Base-by-base conservation (phyloP, 164 flowering plant species). In the Echeveria elegans region DNA sequence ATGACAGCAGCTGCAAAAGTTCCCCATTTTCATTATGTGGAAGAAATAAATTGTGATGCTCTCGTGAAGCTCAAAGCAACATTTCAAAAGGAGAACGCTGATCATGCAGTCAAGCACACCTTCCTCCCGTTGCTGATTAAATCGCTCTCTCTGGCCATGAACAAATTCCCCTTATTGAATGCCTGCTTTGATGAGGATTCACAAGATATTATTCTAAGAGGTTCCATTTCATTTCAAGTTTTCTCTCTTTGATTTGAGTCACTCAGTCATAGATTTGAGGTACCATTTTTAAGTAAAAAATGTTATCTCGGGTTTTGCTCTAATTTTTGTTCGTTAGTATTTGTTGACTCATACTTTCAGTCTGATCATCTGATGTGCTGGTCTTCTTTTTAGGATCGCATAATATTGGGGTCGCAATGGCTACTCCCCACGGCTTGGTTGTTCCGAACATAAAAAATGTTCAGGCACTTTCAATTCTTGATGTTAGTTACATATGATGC, bases 361-460 rank as follows among this genome's bases (percentile, higher is more conserved):
- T 24, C 24, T 18, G 5, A n/a, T n/a, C n/a, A 23, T 56, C 14
- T 28, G 32, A 26, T 28, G 61, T 24, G n/a, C 8, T 15, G 2
- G 11, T 56, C 24, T 12, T 24, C 31, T 15, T 70, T 58, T 47
- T 73, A 92, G 98, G 98, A 53, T 78, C 86, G 12, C 98, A 92
- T 74, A 92, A 92, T 68, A 80, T 92, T 75, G 98, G 98, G 67
- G 75, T 92, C 71, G 98, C 98, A 38, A 92, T 92, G 97, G 97
- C 97, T 75, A 94, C 99, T 67, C 87, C 85, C 41, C 29, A 75
- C 76, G 99, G 99, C 70, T 71, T 91, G 53, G 99, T 89, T 74
- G 99, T 94, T 29, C 99, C 99, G 28, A 94, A 85, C 77, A 85
- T 94, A 65, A 91, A 91, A 86, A 89, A 85, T 69, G 96, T 89